A percentile compares a stretch with the other conserved stretches of the same genome.
phyloP scores from a whole-genome alignment of 345 rosid genomes.

The Gossypium rotundifolium region DNA sequence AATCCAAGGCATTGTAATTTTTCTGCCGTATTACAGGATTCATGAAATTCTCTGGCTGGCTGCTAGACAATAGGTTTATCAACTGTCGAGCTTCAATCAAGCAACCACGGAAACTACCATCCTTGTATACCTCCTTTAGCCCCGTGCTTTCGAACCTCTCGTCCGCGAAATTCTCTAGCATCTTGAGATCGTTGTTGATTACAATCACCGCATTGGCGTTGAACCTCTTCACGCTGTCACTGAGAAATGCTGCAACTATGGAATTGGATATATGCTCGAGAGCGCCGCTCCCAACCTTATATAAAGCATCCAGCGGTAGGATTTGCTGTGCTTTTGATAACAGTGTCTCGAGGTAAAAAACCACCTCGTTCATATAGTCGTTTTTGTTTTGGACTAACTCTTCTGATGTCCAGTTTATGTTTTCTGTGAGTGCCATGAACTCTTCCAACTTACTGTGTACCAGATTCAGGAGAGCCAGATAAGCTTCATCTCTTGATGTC shows the following conservation, averaged over 20 bases:
- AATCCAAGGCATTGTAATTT: not conserved
- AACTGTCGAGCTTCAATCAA: conserved; percentile 77
- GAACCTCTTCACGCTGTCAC: conserved; percentile 79
- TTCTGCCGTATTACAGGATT: conserved; percentile 66
- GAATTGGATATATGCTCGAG: conserved; percentile 68
- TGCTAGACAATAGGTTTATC: conserved; percentile 70
- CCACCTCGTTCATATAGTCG: not conserved
- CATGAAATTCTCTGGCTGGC: conserved; percentile 91
- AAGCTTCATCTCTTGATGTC: not conserved
- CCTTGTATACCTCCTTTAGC: conserved; percentile 57
- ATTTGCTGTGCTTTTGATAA: not conserved
- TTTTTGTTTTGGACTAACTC: not conserved
- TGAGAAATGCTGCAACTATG: conserved; percentile 57
- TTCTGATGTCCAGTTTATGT: not conserved
- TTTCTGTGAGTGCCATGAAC: not conserved
- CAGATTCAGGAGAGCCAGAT: not conserved
- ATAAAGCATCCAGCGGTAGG: conserved; percentile 5
- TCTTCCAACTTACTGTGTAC: not conserved
- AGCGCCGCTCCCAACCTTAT: conserved; percentile 72
- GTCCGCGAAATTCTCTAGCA: conserved; percentile 15
- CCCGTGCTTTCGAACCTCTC: conserved; percentile 12
- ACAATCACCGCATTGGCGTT: conserved; percentile 66
- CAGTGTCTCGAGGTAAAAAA: not conserved
- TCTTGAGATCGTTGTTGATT: conserved; percentile 56
- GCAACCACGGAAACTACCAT: conserved; percentile 59